Evolutionary conservation across 2,329 filamentous ascomycete genomes (phyloP).

Genomic region (Aspergillus japonicus): DNA sequence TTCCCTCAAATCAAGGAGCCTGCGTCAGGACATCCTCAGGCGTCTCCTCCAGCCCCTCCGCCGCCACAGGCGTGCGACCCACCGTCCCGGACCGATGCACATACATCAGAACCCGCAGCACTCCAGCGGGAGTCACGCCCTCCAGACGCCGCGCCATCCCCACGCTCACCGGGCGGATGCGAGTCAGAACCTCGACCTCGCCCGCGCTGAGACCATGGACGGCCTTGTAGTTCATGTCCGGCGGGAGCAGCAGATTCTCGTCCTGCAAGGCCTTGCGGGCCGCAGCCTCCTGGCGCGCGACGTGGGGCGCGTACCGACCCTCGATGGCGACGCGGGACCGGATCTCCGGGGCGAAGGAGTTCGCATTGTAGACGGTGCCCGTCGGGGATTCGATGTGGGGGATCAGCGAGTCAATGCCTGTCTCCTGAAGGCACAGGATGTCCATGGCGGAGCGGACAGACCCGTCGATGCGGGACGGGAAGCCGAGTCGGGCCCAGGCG

Average conservation of each 20-base stretch:
- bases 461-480: slow-evolving; percentile 66
- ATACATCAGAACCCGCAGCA: slow-evolving; percentile 45
- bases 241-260: slow-evolving; percentile 70
- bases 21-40: slow-evolving; percentile 16
- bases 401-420: slow-evolving; percentile 59
- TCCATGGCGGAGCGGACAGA: slow-evolving; percentile 72
- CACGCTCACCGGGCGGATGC: slow-evolving; percentile 75
- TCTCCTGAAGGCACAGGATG: slow-evolving; percentile 67
- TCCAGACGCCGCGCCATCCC: slow-evolving; percentile 87
- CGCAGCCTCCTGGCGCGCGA: slow-evolving; percentile 67
- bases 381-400: slow-evolving; percentile 47
- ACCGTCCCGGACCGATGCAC: slow-evolving; percentile 24
- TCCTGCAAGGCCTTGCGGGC: slow-evolving; percentile 70
- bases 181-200: slow-evolving; percentile 69
- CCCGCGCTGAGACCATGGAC: slow-evolving; percentile 75
- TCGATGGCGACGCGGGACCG: slow-evolving; percentile 74
- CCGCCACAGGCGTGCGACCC: not conserved
- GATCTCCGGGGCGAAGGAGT: slow-evolving; percentile 56
- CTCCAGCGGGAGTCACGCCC: slow-evolving; percentile 57
- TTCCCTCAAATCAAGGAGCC: slow-evolving; percentile 3
- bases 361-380: slow-evolving; percentile 45
- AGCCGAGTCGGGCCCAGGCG: slow-evolving; percentile 69
- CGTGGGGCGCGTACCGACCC: slow-evolving; percentile 82
- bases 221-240: slow-evolving; percentile 71
- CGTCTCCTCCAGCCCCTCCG: slow-evolving; percentile 13